A percentile compares a stretch with the other conserved stretches of the same genome.
Conservation (phyloP, 768 basidiomycete genomes). For the Tephrocybe rancida region DNA sequence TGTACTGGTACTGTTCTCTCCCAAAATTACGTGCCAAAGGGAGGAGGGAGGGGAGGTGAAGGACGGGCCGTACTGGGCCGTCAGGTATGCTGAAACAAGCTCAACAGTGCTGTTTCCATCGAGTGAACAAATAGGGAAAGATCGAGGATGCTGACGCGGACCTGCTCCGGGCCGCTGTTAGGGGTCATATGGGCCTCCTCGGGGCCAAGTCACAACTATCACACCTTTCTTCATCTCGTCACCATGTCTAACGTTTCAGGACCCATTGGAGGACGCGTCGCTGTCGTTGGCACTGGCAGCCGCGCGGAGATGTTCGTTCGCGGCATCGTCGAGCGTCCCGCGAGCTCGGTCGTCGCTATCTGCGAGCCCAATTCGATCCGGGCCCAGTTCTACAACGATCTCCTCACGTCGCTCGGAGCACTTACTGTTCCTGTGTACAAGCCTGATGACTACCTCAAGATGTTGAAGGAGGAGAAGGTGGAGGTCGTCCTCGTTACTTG, state of each 20-base stretch:
- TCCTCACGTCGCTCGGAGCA: constrained; percentile 40
- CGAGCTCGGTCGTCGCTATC: constrained; percentile 42
- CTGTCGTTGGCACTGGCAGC: constrained; percentile 43
- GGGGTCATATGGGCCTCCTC: too few relatives aligned
- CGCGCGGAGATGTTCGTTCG: constrained; percentile 48
- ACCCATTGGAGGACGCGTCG: constrained; percentile 37
- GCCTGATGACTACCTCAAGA: constrained; percentile 42
- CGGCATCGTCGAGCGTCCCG: constrained; percentile 45
- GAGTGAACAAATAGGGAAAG: too few relatives aligned
- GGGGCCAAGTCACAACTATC: too few relatives aligned
- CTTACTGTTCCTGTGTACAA: constrained; percentile 38
- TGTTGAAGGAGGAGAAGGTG: constrained; percentile 46
- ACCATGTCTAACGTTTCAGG: constrained; percentile 23
- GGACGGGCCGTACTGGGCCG: too few relatives aligned
- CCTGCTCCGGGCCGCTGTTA: too few relatives aligned
- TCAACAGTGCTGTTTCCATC: too few relatives aligned
- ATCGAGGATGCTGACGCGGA: too few relatives aligned
- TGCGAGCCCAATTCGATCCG: constrained; percentile 50
- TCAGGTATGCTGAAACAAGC: too few relatives aligned
- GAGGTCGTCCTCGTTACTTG: constrained; percentile 52
- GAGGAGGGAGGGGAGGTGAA: too few relatives aligned
- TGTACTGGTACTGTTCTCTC: too few relatives aligned
- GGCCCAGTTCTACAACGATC: constrained; percentile 45
- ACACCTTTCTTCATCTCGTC: too few relatives aligned
- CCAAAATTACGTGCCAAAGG: too few relatives aligned